Evolutionary conservation across 1,284 basidiomycete species (phyloP), one percentile per base, ranked within the genome.

Genomic region (Wolfiporia cocos): DNA sequence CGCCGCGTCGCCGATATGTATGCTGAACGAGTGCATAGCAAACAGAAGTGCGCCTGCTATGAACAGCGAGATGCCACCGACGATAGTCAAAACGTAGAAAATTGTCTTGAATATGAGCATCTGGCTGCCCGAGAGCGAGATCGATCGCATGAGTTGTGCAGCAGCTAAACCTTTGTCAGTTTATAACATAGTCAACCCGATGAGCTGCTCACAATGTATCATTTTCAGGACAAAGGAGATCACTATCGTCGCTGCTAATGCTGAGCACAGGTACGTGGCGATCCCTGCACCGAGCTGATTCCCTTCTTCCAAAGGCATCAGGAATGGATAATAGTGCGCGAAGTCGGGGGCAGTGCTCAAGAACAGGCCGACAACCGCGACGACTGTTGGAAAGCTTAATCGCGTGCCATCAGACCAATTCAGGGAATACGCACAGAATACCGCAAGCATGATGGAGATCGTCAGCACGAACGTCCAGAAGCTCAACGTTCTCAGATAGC

Each of bases 281-380:
- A 90, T 54, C 0, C 83, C 86, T 9, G 76, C 67, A 2, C 70
- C 72, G 33, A 86, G 54, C n/a, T 67, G 59, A 45, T 73, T 67
- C 14, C 66, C 58, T 7, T 63, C 63, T n/a, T 72, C 62, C 5
- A 89, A 58, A 1, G 73, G 68, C 28, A 63, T 52, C 41, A 91
- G 64, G 64, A 90, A 85, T 0, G 74, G 68, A 6, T 90, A 58
- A 50, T 79, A 84, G 58, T 86, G 76, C 2, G 76, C 73, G 41
- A 86, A 74, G 49, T 87, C 78, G 3, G 88, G 86, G 0, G 84
- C 79, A 15, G 72, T 70, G 19, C 78, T 73, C 14, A 88, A 64
- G 1, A 75, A 72, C 26, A 92, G 68, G 2, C 82, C 85, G 20
- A 77, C 68, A 12, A 79, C 78, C 22, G 85, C 85, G 10, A 78